These are phyloP conservation scores for Dactylonectria estremocensis DNA, from an alignment of 2,329 filamentous ascomycete genomes.

Conservation along the genomic window DNA sequence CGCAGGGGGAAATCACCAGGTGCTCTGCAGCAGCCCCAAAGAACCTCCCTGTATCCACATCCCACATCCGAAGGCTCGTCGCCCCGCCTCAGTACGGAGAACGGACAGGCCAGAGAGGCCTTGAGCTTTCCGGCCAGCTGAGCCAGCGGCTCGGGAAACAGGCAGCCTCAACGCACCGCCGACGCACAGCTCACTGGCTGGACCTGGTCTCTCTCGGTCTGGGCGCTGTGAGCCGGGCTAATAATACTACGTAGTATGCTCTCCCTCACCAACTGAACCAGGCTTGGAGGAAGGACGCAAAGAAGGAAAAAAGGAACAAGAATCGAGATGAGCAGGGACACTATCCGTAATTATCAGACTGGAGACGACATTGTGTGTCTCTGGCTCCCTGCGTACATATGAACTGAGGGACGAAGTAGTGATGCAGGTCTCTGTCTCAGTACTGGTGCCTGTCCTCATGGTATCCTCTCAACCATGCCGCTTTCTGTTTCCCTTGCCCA, in stretches of 20 bases:
- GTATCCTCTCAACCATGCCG: background rate
- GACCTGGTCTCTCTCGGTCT: slow-evolving; percentile 32
- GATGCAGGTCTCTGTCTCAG: background rate
- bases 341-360: background rate
- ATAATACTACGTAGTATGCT: no score
- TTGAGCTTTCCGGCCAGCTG: slow-evolving; percentile 15
- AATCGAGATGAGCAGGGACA: background rate
- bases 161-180: slow-evolving; percentile 32
- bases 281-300: slow-evolving; percentile 21
- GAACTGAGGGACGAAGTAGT: background rate
- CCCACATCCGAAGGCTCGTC: slow-evolving; percentile 2
- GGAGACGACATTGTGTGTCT: background rate
- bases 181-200: slow-evolving; percentile 41
- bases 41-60: slow-evolving; percentile 15
- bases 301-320: background rate
- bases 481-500: background rate
- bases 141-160: slow-evolving; percentile 19
- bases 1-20: slow-evolving; percentile 43
- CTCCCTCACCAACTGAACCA: slow-evolving; percentile 18
- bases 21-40: slow-evolving; percentile 35
- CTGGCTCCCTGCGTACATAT: background rate
- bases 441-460: background rate
- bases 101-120: background rate
- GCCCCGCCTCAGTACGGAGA: slow-evolving; percentile 15
- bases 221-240: slow-evolving; percentile 21